Base-by-base conservation (phyloP, 306 rosid species). In the Trifolium pratense region DNA sequence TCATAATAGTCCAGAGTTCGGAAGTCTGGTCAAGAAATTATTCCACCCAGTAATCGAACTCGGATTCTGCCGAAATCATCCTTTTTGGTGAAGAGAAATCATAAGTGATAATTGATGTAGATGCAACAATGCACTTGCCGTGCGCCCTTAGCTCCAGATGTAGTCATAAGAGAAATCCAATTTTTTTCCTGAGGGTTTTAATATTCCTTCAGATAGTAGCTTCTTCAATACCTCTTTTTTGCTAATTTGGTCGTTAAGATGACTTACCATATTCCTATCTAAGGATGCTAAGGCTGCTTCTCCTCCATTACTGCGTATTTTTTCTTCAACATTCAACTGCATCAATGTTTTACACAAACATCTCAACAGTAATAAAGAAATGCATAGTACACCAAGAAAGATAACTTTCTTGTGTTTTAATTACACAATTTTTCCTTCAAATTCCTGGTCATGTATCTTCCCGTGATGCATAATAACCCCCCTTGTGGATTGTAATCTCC, bases 71-170 rank as follows among this genome's bases (percentile, higher is more conserved):
- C n/a, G n/a, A n/a, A n/a, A n/a, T n/a, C n/a, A n/a, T n/a, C n/a
- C n/a, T n/a, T n/a, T n/a, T n/a, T n/a, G n/a, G n/a, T n/a, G n/a
- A n/a, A n/a, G n/a, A n/a, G n/a, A n/a, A n/a, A n/a, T n/a, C n/a
- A n/a, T n/a, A n/a, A n/a, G n/a, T n/a, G n/a, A n/a, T n/a, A n/a
- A n/a, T n/a, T 15, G 43, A 68, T n/a, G 66, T 31, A 45, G 40
- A 66, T 46, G 57, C 21, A 32, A 61, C 21, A 77, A 57, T 70
- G 71, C 71, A 81, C 97, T 79, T 86, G 89, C 98, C 87, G 82
- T 82, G 64, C 92, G 72, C 97, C 98, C 87, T 94, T 94, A 53
- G 98, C 98, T 64, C 98, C 98, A 67, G 97, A 94, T 49, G 96
- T 91, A 52, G 97, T 94, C 98, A 94, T 94, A 71, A 94, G 96